These are phyloP conservation scores for Cyberlindnera nakhonratchasimensis DNA, from an alignment of 805 yeast species.

Conservation along the genomic window DNA sequence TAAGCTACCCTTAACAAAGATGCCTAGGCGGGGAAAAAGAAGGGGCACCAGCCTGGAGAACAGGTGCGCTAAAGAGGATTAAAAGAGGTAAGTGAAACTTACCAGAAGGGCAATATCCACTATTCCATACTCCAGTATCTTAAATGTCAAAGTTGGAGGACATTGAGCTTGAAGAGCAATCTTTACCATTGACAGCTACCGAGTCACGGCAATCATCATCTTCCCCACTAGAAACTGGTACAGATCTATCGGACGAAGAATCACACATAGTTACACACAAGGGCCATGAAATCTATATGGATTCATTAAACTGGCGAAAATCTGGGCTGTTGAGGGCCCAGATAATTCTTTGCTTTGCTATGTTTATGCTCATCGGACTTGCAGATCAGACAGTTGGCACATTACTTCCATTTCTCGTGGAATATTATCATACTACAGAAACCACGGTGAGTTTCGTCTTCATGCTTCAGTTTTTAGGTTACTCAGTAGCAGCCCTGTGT, in stretches of 20 bases:
- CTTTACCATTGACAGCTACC: background rate
- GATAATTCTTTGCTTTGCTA: slow-evolving; percentile 35
- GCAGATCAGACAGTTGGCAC: slow-evolving; percentile 63
- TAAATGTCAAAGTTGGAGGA: too few species aligned
- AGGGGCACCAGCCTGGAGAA: too few species aligned
- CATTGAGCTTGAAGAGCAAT: too few species aligned
- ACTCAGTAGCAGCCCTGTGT: slow-evolving; percentile 47
- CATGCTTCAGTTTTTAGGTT: slow-evolving; percentile 52
- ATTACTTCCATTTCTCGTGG: slow-evolving; percentile 48
- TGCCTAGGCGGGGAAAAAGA: too few species aligned
- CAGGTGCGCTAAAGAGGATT: too few species aligned
- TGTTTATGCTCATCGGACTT: slow-evolving; percentile 49
- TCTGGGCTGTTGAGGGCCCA: slow-evolving; percentile 41
- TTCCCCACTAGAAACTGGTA: too few species aligned
- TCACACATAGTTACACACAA: slow-evolving; percentile 1
- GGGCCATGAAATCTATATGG: slow-evolving; percentile 8
- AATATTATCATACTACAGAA: slow-evolving; percentile 46
- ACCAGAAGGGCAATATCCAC: too few species aligned
- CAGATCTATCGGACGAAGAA: too few species aligned
- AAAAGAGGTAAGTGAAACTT: too few species aligned
- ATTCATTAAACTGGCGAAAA: slow-evolving; percentile 23
- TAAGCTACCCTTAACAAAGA: too few species aligned
- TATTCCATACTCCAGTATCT: too few species aligned
- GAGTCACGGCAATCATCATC: background rate
- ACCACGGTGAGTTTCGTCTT: slow-evolving; percentile 47